Evolutionary conservation across 306 rosid species (phyloP), one percentile per base, ranked within the genome.

Genomic region (Oemleria cerasiformis): DNA sequence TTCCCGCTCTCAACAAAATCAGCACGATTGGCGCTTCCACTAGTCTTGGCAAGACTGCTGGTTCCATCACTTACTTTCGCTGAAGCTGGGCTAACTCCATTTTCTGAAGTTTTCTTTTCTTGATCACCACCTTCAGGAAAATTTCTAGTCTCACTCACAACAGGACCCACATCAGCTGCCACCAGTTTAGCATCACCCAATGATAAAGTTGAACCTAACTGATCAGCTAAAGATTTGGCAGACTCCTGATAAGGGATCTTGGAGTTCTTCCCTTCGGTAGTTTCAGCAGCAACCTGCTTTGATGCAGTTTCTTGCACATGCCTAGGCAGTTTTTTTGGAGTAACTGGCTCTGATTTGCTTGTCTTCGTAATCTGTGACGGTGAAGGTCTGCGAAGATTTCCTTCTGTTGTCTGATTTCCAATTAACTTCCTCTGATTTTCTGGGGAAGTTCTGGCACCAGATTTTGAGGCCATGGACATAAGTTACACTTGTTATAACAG

Each of bases 1-100:
- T 84, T 84, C 70, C 88, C 86, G 49, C 86, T 84, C 65, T 84
- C 88, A 17, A 78, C 81, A 63, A 78, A 75, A 36, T 84, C 88
- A 9, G 64, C 78, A 9, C 79, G 83, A 40, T 78, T 78, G 34
- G 70, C 53, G 20, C 78, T 80, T 47, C 80, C 83, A 80, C 88
- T 78, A 9, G 85, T 78, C 83, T 80, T 84, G 13, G 63, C 71
- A 60, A 68, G 66, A 67, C 84, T 80, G 67, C 71, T 74, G 47
- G 78, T 50, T 38, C 80, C 82, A 69, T 77, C 85, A 36, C 83
- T 81, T n/a, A 68, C 66, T 64, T 78, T 78, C 5, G 84, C 72
- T n/a, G 78, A 55, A 68, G 56, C 73, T 2, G 73, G 75, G 74
- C 75, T 17, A 15, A 61, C 59, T 20, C 68, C 78, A 21, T 49